These are phyloP conservation scores for Jaenimonas drosophilae DNA, from an alignment of 208 protist species.

Conservation along the genomic window DNA sequence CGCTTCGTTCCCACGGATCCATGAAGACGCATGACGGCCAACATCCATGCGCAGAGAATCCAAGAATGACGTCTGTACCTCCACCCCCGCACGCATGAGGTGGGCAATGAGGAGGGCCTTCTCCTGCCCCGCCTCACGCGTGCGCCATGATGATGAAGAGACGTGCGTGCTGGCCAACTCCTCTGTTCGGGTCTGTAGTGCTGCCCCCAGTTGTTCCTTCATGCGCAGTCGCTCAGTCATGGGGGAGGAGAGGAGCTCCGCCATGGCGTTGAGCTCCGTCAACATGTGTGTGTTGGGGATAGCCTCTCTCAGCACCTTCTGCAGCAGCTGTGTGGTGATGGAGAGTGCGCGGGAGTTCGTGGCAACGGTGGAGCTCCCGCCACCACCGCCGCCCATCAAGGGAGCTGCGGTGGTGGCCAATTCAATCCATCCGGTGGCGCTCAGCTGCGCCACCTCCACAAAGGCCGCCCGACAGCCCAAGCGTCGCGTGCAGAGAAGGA, in stretches of 20 bases:
- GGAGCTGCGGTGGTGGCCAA: neutral
- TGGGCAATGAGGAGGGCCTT: conserved; percentile 66
- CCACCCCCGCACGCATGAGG: conserved; percentile 44
- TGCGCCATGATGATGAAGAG: neutral
- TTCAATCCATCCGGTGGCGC: neutral
- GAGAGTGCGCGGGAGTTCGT: conserved; percentile 1
- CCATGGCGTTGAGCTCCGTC: conserved; percentile 28
- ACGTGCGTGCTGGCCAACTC: conserved; percentile 2
- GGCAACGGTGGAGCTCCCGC: conserved; percentile 3
- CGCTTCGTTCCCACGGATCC: neutral
- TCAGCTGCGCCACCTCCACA: conserved; percentile 5
- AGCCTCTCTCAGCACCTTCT: too few species aligned
- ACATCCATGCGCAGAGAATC: conserved; percentile 11
- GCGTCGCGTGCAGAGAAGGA: conserved; percentile 49
- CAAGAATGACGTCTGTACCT: conserved; percentile 24
- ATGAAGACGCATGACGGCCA: neutral
- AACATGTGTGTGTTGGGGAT: too few species aligned
- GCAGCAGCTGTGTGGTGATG: too few species aligned
- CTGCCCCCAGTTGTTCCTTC: conserved; percentile 13
- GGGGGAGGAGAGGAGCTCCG: conserved; percentile 24
- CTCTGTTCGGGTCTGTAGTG: conserved; percentile 10
- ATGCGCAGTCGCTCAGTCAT: conserved; percentile 12
- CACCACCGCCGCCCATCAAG: neutral
- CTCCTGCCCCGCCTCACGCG: conserved; percentile 9
- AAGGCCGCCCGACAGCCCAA: conserved; percentile 28